Conservation (phyloP, 371 early-diverging fungal genomes). For the Mortierella sp. region DNA sequence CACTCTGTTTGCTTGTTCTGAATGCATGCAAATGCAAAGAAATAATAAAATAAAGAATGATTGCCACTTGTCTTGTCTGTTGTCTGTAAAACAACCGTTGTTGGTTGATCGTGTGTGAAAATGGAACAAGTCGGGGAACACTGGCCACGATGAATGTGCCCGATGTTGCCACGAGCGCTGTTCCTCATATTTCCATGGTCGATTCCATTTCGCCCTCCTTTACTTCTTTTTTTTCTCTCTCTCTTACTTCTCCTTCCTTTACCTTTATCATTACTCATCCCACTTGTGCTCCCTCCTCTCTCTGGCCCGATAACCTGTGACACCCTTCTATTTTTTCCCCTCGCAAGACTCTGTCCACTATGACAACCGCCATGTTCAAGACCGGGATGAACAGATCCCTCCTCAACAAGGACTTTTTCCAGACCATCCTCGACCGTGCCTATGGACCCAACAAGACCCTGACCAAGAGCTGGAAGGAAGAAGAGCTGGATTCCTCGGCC, state of each 20-base stretch:
- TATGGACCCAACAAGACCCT: constrained; percentile 28
- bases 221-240: background rate
- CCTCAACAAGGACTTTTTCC: constrained; percentile 52
- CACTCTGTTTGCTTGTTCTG: background rate
- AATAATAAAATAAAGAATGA: background rate
- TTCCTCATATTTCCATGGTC: background rate
- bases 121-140: too few relatives aligned
- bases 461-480: constrained; percentile 36
- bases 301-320: background rate
- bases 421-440: constrained; percentile 48
- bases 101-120: too few relatives aligned
- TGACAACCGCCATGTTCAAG: constrained; percentile 58
- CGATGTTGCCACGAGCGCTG: background rate
- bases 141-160: background rate
- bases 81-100: too few relatives aligned
- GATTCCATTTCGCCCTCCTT: background rate
- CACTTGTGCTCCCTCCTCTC: background rate
- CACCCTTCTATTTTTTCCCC: background rate
- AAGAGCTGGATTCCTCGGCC: constrained; percentile 47
- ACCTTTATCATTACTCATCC: background rate
- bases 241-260: background rate
- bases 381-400: constrained; percentile 55
- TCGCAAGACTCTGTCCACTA: background rate
- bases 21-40: background rate
- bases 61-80: too few relatives aligned